Evolutionary conservation across 495 filamentous ascomycete genomes (phyloP).

Genomic region (Hypoxylon lienhwacheense): DNA sequence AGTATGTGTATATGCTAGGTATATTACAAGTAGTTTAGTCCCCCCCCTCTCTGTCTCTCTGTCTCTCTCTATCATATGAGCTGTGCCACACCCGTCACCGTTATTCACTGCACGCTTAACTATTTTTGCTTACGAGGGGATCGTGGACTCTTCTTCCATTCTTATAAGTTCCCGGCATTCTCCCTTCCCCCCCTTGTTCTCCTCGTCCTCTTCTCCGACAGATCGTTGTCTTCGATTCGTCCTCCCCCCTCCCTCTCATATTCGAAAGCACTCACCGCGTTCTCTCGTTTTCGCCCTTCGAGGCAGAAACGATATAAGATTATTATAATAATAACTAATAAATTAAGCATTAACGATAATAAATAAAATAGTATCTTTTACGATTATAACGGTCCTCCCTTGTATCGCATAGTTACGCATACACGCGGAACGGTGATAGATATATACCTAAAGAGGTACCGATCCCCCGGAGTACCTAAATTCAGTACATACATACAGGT

Average conservation of each 20-base stretch:
- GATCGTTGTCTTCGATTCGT: slow-evolving; percentile 19
- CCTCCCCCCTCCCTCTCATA: slow-evolving; percentile 3
- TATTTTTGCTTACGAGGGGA: slow-evolving; percentile 23
- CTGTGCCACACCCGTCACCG: slow-evolving; percentile 23
- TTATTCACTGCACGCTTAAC: slow-evolving; percentile 1
- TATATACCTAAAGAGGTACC: too few relatives aligned
- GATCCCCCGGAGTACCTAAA: too few relatives aligned
- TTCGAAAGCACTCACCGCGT: slow-evolving; percentile 16
- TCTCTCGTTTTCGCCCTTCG: slow-evolving; percentile 32
- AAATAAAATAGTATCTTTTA: too few relatives aligned
- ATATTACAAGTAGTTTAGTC: slow-evolving; percentile 12
- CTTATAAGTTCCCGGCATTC: slow-evolving; percentile 32
- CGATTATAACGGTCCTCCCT: too few relatives aligned
- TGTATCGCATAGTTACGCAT: too few relatives aligned
- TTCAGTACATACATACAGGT: too few relatives aligned
- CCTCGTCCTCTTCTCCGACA: slow-evolving; percentile 19
- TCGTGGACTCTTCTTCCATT: slow-evolving; percentile 25
- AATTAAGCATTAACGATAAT: too few relatives aligned
- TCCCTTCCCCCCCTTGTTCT: slow-evolving; percentile 20
- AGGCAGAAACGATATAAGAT: slow-evolving; percentile 23
- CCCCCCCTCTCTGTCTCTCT: slow-evolving; percentile 4
- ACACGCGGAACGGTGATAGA: too few relatives aligned
- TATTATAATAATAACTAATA: too few relatives aligned
- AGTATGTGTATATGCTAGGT: neutral
- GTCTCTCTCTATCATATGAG: slow-evolving; percentile 5